Conservation (phyloP, 371 early-diverging fungal genomes). For the Apophysomyces sp. region DNA sequence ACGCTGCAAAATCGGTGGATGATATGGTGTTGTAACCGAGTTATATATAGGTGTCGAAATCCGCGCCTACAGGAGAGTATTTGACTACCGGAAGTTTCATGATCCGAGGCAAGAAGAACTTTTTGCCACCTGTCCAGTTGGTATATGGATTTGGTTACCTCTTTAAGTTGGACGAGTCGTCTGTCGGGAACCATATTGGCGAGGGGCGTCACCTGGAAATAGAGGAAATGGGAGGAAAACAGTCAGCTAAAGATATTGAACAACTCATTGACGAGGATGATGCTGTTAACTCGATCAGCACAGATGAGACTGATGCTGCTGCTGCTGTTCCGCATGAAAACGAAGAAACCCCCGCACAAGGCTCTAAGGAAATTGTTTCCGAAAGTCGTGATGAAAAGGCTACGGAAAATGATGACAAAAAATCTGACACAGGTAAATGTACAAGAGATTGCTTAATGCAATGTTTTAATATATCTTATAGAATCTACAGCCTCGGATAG, state of each 20-base stretch:
- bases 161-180: conserved; percentile 87
- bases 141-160: conserved; percentile 97
- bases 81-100: conserved; percentile 95
- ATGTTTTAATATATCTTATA: neutral
- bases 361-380: neutral
- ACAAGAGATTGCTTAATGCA: neutral
- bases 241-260: neutral
- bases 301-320: neutral
- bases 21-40: neutral
- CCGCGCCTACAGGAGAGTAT: conserved; percentile 97
- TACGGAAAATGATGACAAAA: neutral
- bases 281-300: neutral
- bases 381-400: neutral
- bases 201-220: conserved; percentile 34
- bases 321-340: neutral
- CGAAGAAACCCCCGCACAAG: neutral
- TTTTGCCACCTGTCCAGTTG: conserved; percentile 91
- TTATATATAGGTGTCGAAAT: conserved; percentile 76
- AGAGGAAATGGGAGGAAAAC: conserved; percentile 7
- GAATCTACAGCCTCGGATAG: conserved; percentile 19
- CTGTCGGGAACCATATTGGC: conserved; percentile 67
- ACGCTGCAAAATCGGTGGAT: neutral
- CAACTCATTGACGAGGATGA: conserved; percentile 11
- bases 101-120: conserved; percentile 98
- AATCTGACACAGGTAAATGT: conserved; percentile 2